phyloP scores from a whole-genome alignment of 306 rosid genomes.

The Dryas drummondii region DNA sequence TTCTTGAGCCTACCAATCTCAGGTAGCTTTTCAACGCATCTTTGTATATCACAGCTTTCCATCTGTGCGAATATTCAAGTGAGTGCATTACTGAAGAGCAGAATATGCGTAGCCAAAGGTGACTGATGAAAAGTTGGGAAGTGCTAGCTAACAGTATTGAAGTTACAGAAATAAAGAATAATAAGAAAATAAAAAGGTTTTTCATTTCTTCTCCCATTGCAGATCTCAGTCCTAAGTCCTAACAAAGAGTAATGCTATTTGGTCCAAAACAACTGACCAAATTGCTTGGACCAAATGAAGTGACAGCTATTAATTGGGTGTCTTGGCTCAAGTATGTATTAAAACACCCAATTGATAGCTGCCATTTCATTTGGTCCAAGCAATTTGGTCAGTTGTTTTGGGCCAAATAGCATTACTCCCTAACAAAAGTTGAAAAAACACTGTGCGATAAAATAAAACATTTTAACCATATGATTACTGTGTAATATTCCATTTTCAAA shows the following conservation, averaged over 20 bases:
- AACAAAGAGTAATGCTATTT: no score
- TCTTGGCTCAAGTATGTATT: no score
- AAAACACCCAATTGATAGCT: no score
- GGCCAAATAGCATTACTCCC: no score
- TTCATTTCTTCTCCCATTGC: background rate
- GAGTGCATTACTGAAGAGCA: constrained; percentile 26
- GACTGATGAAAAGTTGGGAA: constrained; percentile 33
- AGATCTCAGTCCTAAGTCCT: background rate
- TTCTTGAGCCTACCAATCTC: constrained; percentile 32
- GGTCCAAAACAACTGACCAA: no score
- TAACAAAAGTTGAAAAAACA: background rate
- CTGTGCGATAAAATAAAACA: background rate
- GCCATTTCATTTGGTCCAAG: no score
- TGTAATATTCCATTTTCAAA: no score
- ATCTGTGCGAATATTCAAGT: constrained; percentile 22
- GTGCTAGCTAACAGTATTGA: constrained; percentile 7
- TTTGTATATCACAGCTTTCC: constrained; percentile 34
- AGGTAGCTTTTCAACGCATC: constrained; percentile 26
- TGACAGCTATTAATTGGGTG: no score
- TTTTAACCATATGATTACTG: no score
- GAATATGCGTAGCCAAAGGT: constrained; percentile 13
- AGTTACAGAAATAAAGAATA: background rate
- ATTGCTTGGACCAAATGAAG: no score
- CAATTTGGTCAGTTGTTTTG: no score
- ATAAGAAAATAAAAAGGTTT: background rate